Base-by-base conservation (phyloP, 495 filamentous ascomycete species). In the Echria macrotheca region DNA sequence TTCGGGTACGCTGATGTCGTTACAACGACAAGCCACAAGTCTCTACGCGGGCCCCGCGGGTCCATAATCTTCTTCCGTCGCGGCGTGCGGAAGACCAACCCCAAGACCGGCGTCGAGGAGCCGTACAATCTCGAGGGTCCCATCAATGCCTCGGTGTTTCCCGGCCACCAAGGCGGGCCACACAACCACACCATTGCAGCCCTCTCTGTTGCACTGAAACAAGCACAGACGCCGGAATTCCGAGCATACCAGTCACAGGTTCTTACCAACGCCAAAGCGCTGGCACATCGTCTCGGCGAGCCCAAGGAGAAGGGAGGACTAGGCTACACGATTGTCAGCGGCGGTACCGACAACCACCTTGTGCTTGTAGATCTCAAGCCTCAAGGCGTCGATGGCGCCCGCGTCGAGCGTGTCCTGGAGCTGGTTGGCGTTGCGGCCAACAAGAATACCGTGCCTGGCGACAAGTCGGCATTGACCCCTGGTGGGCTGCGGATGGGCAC, bases 111-210 rank as follows among this genome's bases (percentile, higher is more conserved):
- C 31, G 84, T 84, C 52, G 69, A 87, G 60, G 84, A 85, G 45
- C 72, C 89, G 59, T 98, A 96, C 70, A 85, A 96, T 58, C 82
- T 98, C 39, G 93, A 98, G 70, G 80, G 79, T 53, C 87, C 90
- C 33, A 97, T 98, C 72, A 98, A 98, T 67, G 75, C 81, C 40
- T 96, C 94, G 7, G 94, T 98, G 51, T 98, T 98, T 77, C 93
- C 93, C n/a, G 93, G 94, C 24, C 93, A 98, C 69, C 93, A 98
- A 63, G 93, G 93, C 58, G 93, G 93, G 3, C 93, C 93, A 10
- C 93, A 98, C 76, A 98, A 98, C 72, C 93, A 98, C 71, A 98
- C 93, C 45, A 98, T 98, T 68, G 91, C 91, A 37, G 94, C 93
- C 10, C 77, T 98, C 26, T 79, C 94, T 12, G 93, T 98, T 2